Evolutionary conservation across 768 basidiomycete species (phyloP).

Genomic region (Naganishia antarctica): DNA sequence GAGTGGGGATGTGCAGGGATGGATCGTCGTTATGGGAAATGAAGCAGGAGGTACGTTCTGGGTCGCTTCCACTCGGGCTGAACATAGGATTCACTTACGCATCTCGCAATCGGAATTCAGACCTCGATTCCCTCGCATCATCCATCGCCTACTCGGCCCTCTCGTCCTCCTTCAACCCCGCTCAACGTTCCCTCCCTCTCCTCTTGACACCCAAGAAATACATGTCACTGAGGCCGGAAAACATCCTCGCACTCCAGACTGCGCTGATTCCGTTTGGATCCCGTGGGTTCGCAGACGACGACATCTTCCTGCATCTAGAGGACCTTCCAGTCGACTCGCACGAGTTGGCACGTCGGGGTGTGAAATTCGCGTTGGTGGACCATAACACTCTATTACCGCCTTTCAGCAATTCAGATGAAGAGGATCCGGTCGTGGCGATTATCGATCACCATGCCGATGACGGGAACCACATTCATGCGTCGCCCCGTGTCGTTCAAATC

Average conservation of each 20-base stretch:
- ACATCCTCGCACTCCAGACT: slow-evolving; percentile 66
- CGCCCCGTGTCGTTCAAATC: slow-evolving; percentile 62
- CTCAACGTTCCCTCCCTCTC: slow-evolving; percentile 64
- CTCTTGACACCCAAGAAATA: slow-evolving; percentile 65
- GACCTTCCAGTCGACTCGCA: slow-evolving; percentile 62
- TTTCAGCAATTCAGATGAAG: slow-evolving; percentile 43
- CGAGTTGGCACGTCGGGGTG: slow-evolving; percentile 61
- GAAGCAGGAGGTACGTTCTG: slow-evolving; percentile 88
- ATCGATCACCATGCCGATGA: slow-evolving; percentile 94
- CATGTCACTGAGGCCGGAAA: slow-evolving; percentile 78
- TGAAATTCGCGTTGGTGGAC: slow-evolving; percentile 76
- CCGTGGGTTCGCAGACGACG: slow-evolving; percentile 28
- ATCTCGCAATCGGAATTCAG: too few relatives aligned
- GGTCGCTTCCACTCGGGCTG: too few relatives aligned
- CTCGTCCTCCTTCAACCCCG: slow-evolving; percentile 55
- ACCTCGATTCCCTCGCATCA: slow-evolving; percentile 83
- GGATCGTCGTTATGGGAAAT: slow-evolving; percentile 90
- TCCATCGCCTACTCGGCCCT: slow-evolving; percentile 80
- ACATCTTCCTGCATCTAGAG: slow-evolving; percentile 54
- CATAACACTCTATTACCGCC: slow-evolving; percentile 66
- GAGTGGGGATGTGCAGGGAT: slow-evolving; percentile 56
- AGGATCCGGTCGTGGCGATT: slow-evolving; percentile 63
- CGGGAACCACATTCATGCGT: slow-evolving; percentile 56
- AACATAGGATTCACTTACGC: too few relatives aligned
- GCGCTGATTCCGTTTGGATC: slow-evolving; percentile 45